Conservation (phyloP, 352 stramenopile species). For the Salisapilia sapeloensis region DNA sequence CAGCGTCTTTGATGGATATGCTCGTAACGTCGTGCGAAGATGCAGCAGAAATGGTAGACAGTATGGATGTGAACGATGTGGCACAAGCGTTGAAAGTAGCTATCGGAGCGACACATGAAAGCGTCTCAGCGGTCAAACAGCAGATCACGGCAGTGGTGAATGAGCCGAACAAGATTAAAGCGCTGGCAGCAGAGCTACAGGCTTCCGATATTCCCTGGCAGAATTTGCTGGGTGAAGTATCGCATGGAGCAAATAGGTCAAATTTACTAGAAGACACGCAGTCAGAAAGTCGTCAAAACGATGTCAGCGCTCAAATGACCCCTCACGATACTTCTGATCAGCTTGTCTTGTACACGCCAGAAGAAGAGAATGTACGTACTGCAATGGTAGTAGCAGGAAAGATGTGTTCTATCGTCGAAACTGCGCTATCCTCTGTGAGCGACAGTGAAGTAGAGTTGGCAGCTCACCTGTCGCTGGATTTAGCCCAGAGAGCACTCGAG, state of each 20-base stretch:
- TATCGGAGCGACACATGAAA: slow-evolving; percentile 38
- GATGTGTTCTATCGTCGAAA: slow-evolving; percentile 60
- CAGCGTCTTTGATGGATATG: slow-evolving; percentile 40
- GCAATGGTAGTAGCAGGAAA: slow-evolving; percentile 58
- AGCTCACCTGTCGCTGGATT: slow-evolving; percentile 49
- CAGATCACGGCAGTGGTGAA: slow-evolving; percentile 40
- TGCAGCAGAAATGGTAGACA: slow-evolving; percentile 23
- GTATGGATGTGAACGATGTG: slow-evolving; percentile 38
- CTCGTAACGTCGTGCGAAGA: slow-evolving; percentile 49
- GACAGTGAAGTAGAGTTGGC: slow-evolving; percentile 49
- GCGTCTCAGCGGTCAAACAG: slow-evolving; percentile 30
- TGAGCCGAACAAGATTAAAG: slow-evolving; percentile 40
- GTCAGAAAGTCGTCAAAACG: too few relatives aligned
- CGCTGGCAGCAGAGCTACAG: slow-evolving; percentile 36
- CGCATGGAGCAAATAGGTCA: too few relatives aligned
- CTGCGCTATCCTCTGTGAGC: slow-evolving; percentile 53
- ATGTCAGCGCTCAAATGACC: too few relatives aligned
- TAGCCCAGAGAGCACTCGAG: slow-evolving; percentile 55
- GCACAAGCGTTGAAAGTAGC: slow-evolving; percentile 23
- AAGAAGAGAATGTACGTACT: slow-evolving; percentile 55
- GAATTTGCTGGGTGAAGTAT: too few relatives aligned
- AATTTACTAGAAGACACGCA: too few relatives aligned
- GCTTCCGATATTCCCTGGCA: too few relatives aligned
- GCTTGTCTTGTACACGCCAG: too few relatives aligned
- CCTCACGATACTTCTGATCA: too few relatives aligned